Evolutionary conservation across 495 filamentous ascomycete genomes (phyloP).

Genomic region (Penicillium manginii): DNA sequence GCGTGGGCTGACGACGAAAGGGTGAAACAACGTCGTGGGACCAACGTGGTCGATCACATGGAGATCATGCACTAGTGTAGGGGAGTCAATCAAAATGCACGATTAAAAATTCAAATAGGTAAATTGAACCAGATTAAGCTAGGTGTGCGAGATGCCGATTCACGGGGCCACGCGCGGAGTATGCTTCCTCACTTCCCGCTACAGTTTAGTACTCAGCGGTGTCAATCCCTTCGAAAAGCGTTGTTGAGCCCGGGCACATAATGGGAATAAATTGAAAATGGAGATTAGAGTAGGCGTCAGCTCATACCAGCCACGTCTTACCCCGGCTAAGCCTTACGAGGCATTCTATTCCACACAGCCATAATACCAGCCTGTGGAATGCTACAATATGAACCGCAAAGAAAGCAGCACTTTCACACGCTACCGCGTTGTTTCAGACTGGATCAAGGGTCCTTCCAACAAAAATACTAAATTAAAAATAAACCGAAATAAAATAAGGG

Average conservation of each 20-base stretch:
- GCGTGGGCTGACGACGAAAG: slow-evolving; percentile 25
- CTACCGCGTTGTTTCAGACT: slow-evolving; percentile 20
- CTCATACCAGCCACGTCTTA: slow-evolving; percentile 27
- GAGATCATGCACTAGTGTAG: slow-evolving; percentile 29
- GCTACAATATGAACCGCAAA: slow-evolving; percentile 10
- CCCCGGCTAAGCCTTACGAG: slow-evolving; percentile 12
- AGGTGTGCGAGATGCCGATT: slow-evolving; percentile 12
- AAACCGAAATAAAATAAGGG: slow-evolving; percentile 17
- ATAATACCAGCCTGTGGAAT: slow-evolving; percentile 20
- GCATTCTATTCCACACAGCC: slow-evolving; percentile 21
- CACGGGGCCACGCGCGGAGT: slow-evolving; percentile 23
- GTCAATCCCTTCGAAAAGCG: not conserved
- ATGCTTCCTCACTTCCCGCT: slow-evolving; percentile 17
- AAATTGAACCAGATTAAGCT: not conserved
- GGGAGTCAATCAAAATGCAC: slow-evolving; percentile 3
- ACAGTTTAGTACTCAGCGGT: not conserved
- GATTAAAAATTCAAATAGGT: not conserved
- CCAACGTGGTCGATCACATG: slow-evolving; percentile 46
- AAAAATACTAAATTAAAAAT: not conserved
- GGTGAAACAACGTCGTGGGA: slow-evolving; percentile 36
- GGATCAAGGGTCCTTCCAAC: slow-evolving; percentile 10
- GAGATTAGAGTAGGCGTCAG: slow-evolving; percentile 1
- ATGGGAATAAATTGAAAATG: not conserved
- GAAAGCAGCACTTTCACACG: slow-evolving; percentile 15
- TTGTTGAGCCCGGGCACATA: slow-evolving; percentile 10